A percentile compares a stretch with the other conserved stretches of the same genome.
Evolutionary conservation across 176 grass and related monocot genomes (phyloP).

Genomic region (Avena eriantha): DNA sequence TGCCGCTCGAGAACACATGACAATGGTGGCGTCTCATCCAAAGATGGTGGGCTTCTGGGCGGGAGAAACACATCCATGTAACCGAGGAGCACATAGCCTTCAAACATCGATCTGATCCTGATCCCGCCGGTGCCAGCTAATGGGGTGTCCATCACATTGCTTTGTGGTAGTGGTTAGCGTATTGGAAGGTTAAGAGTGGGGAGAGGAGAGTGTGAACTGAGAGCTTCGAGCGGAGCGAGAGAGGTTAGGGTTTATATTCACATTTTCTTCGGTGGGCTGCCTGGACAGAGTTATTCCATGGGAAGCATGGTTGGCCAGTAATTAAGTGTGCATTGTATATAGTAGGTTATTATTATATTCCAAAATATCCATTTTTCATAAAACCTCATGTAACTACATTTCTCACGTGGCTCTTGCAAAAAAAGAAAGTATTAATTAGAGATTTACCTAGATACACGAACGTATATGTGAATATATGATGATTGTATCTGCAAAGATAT

Average conservation of each 20-base stretch:
- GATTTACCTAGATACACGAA: neutral
- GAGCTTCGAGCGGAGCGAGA: neutral
- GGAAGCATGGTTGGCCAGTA: neutral
- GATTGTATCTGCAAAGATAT: neutral
- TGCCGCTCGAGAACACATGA: conserved; percentile 29
- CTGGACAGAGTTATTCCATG: neutral
- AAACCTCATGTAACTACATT: neutral
- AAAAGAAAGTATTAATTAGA: neutral
- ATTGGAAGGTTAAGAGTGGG: neutral
- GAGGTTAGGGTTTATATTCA: neutral
- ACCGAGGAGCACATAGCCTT: conserved; percentile 46
- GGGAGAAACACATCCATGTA: conserved; percentile 47
- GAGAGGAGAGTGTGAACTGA: neutral
- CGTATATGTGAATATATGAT: neutral
- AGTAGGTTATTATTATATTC: neutral
- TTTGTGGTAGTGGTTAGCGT: neutral
- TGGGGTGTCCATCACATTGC: neutral
- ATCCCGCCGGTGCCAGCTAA: neutral
- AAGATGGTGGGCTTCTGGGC: neutral
- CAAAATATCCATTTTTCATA: neutral
- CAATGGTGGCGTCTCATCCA: neutral
- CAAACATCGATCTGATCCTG: conserved; percentile 39
- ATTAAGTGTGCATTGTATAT: neutral
- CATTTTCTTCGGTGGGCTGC: neutral
- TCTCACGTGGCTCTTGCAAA: neutral